Percentiles rank a stretch among this genome's conserved stretches.
Conservation (phyloP, 495 filamentous ascomycete species). For the Podospora didyma region DNA sequence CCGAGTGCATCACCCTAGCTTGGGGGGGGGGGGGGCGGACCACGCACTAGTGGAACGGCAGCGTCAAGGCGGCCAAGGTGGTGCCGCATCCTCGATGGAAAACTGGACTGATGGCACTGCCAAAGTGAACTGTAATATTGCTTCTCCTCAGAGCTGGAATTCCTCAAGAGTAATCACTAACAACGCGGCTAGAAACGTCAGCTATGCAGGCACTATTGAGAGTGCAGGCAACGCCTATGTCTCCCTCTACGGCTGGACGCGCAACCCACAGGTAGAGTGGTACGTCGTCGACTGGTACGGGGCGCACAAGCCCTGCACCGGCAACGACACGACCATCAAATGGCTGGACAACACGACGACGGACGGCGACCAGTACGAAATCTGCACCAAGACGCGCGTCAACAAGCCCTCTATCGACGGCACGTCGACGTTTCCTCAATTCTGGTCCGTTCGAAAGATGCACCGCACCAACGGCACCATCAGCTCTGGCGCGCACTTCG, state of each 20-base stretch:
- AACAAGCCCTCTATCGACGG: slow-evolving; percentile 56
- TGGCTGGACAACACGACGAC: slow-evolving; percentile 52
- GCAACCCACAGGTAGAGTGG: slow-evolving; percentile 53
- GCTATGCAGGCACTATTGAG: slow-evolving; percentile 23
- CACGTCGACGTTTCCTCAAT: slow-evolving; percentile 52
- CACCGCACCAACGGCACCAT: slow-evolving; percentile 42
- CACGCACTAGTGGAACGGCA: too few relatives aligned
- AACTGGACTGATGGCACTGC: too few relatives aligned
- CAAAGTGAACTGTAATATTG: too few relatives aligned
- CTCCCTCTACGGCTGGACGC: slow-evolving; percentile 55
- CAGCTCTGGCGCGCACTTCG: background rate
- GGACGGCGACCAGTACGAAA: slow-evolving; percentile 60
- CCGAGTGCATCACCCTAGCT: too few relatives aligned
- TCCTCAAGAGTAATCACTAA: too few relatives aligned
- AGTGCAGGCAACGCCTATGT: slow-evolving; percentile 31
- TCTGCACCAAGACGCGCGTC: slow-evolving; percentile 52
- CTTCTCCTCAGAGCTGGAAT: too few relatives aligned
- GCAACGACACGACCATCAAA: slow-evolving; percentile 39
- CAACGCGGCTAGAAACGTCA: slow-evolving; percentile 34
- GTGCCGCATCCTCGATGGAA: too few relatives aligned
- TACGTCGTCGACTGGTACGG: slow-evolving; percentile 54
- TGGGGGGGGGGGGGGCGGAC: too few relatives aligned
- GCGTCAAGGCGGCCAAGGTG: too few relatives aligned
- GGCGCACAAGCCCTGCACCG: slow-evolving; percentile 47
- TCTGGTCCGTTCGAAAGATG: slow-evolving; percentile 48